Conservation (phyloP, 108 stramenopile genomes). For the Chaetoceros muelleri region DNA sequence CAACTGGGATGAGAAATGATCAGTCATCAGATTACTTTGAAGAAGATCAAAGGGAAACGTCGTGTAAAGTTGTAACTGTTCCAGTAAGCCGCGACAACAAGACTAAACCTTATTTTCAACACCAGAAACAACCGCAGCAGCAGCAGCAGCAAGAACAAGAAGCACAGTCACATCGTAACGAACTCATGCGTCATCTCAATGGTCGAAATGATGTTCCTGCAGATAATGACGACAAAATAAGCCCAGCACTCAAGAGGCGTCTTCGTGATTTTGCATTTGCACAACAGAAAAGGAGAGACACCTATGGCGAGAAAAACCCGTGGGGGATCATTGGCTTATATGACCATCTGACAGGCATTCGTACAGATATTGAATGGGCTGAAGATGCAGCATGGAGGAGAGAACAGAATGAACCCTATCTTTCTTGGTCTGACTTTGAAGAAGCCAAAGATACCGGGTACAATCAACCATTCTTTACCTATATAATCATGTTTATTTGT, state of each 20-base stretch:
- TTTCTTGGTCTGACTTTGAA: conserved; percentile 77
- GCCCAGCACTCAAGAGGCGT: conserved; percentile 31
- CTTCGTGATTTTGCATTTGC: conserved; percentile 67
- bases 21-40: too few species aligned
- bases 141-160: too few species aligned
- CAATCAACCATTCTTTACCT: conserved; percentile 73
- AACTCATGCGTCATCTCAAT: not conserved
- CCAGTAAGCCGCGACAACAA: too few species aligned
- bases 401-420: conserved; percentile 54
- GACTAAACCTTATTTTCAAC: too few species aligned
- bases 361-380: conserved; percentile 82
- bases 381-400: conserved; percentile 82
- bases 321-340: conserved; percentile 83
- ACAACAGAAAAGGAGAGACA: conserved; percentile 49
- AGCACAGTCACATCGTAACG: not conserved
- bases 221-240: not conserved
- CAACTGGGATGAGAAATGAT: too few species aligned
- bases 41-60: too few species aligned
- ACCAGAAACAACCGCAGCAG: too few species aligned
- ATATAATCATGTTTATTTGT: conserved; percentile 47
- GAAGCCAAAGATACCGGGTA: conserved; percentile 36
- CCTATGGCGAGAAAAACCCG: conserved; percentile 34
- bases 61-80: too few species aligned
- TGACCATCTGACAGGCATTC: conserved; percentile 60
- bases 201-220: not conserved